These are phyloP conservation scores for Trichoderma endophyticum DNA, from an alignment of 2,329 filamentous ascomycete genomes.

Conservation along the genomic window DNA sequence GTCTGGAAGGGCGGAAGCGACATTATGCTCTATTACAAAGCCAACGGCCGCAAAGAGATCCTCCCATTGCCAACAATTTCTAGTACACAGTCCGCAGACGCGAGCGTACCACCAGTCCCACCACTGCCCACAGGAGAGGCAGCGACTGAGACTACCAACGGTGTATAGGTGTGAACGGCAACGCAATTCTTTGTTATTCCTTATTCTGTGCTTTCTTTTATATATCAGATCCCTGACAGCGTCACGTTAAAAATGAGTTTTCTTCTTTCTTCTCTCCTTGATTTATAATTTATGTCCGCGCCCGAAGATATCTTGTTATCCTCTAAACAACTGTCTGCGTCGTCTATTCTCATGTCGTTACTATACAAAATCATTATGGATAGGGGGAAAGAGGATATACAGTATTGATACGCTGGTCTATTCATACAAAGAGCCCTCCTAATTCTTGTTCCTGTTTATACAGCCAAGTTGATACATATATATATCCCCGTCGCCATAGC, in stretches of 20 bases:
- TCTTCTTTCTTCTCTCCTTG: neutral
- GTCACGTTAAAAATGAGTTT: neutral
- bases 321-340: neutral
- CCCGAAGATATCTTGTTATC: neutral
- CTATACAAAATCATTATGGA: neutral
- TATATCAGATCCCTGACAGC: neutral
- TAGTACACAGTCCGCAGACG: neutral
- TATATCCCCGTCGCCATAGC: neutral
- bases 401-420: constrained; percentile 5
- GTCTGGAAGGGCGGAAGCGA: constrained; percentile 96
- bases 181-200: neutral
- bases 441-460: constrained; percentile 16
- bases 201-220: neutral
- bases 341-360: neutral
- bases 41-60: constrained; percentile 76
- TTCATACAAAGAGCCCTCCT: constrained; percentile 14
- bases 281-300: neutral
- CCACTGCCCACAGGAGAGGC: neutral
- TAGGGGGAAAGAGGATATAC: neutral
- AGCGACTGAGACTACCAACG: neutral
- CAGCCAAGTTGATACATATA: constrained; percentile 2
- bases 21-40: constrained; percentile 84
- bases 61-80: neutral
- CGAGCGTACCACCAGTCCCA: constrained; percentile 21
- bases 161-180: neutral